Evolutionary conservation across 2,329 filamentous ascomycete species (phyloP), one percentile per base, ranked within the genome.

Genomic region (Erysiphe neolycopersici): DNA sequence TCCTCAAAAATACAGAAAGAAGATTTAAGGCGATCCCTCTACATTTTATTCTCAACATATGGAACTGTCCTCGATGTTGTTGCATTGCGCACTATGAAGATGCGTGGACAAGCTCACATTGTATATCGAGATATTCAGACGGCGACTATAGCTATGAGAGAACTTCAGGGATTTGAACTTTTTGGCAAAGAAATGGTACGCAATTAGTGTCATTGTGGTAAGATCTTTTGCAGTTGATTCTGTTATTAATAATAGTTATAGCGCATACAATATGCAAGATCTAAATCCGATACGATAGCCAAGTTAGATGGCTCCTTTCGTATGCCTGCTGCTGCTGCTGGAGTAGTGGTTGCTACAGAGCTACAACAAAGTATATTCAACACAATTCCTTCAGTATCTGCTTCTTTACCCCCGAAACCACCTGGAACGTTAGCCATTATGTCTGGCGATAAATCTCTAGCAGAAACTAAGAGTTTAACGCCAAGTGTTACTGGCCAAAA

Each of bases 101-200:
- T 95, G 85, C 78, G 89, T 42, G 89, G 89, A 3, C 89, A 98
- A 61, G 89, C 89, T 48, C 89, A 95, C 56, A 66, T 98, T 47
- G 79, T 89, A 13, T 95, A 84, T 59, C 73, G 81, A 46, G 87
- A 98, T 58, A 67, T 87, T 31, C 79, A 93, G 51, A 75, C 82
- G n/a, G 83, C 84, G 43, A 93, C 85, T 19, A 83, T 93, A 57
- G 89, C 89, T 1, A 82, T 98, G 82, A 69, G 87, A 50, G 75
- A 81, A 11, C 64, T 94, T 41, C 79, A 95, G 52, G 83, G 81
- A 2, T 81, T 83, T 54, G 72, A 79, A 2, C 84, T 98, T 50
- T 77, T 91, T 49, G 89, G 85, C 14, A 75, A 73, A 50, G 70
- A 83, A 50, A 74, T 98, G 67, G 87, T 94, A 59, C 49, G 78